phyloP scores from a whole-genome alignment of 352 stramenopile species.

The Globisporangium megalacanthum region DNA sequence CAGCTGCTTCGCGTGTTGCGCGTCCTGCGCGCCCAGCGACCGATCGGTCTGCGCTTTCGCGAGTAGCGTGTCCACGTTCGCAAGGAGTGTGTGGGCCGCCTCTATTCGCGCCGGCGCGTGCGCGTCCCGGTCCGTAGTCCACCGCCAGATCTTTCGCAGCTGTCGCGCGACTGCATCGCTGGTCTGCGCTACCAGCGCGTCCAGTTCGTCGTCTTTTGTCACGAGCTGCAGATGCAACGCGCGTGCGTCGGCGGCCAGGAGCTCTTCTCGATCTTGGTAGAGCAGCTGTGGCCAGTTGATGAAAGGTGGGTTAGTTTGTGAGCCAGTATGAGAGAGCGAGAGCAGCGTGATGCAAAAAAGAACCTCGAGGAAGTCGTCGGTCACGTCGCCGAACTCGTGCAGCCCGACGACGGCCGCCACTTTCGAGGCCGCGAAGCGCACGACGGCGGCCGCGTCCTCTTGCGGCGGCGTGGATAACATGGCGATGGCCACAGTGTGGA shows the following conservation, averaged over 20 bases:
- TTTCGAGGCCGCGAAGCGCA: conserved; percentile 68
- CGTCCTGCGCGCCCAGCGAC: conserved; percentile 34
- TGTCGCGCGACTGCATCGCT: conserved; percentile 26
- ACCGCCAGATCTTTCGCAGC: conserved; percentile 43
- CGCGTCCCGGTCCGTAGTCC: conserved; percentile 27
- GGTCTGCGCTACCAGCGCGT: conserved; percentile 44
- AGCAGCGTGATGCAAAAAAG: background rate
- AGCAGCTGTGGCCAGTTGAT: conserved; percentile 9
- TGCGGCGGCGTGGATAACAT: no score
- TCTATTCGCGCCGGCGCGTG: conserved; percentile 20
- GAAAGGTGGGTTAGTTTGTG: conserved; percentile 14
- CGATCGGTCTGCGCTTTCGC: conserved; percentile 31
- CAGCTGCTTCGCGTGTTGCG: conserved; percentile 28
- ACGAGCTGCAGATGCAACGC: conserved; percentile 40
- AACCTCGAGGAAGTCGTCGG: conserved; percentile 43
- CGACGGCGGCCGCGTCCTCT: conserved; percentile 7
- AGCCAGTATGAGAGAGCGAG: background rate
- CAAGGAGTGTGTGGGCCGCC: conserved; percentile 28
- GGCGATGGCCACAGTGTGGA: background rate
- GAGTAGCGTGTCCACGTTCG: conserved; percentile 37
- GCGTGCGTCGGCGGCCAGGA: conserved; percentile 41
- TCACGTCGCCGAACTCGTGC: conserved; percentile 61
- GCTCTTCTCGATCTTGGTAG: conserved; percentile 58
- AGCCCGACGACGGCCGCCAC: conserved; percentile 63
- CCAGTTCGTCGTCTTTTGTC: conserved; percentile 53